phyloP scores from a whole-genome alignment of 1,284 basidiomycete genomes.

The Marasmius tenuissimus region DNA sequence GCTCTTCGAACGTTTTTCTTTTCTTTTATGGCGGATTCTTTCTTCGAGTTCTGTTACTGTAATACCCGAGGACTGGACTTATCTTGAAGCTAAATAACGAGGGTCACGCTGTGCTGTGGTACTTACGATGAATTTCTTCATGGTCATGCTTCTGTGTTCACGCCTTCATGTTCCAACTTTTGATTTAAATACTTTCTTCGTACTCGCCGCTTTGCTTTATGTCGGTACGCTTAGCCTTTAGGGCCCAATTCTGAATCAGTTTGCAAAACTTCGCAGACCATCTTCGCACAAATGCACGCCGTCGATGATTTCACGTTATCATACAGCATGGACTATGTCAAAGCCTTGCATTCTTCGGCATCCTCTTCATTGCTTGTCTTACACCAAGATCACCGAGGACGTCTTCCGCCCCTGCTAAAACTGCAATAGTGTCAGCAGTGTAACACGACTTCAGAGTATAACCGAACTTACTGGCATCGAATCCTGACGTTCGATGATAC shows the following conservation, averaged over 20 bases:
- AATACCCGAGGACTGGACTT: background rate
- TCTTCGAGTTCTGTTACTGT: background rate
- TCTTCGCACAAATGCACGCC: too few species aligned
- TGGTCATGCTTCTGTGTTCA: background rate
- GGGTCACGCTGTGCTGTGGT: background rate
- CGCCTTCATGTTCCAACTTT: background rate
- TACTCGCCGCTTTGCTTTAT: too few species aligned
- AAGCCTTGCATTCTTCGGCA: slow-evolving; percentile 53
- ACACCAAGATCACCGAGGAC: slow-evolving; percentile 66
- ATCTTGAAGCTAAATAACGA: background rate
- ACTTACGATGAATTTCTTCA: background rate
- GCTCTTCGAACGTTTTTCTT: background rate
- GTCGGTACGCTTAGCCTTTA: too few species aligned
- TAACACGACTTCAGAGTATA: background rate
- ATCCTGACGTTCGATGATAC: slow-evolving; percentile 52
- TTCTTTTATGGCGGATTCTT: background rate
- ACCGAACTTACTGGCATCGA: slow-evolving; percentile 48
- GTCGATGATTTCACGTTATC: too few species aligned
- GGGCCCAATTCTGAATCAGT: too few species aligned
- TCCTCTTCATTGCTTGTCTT: slow-evolving; percentile 67
- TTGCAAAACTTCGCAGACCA: too few species aligned
- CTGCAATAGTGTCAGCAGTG: slow-evolving; percentile 16
- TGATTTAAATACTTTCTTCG: too few species aligned
- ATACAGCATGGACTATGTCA: slow-evolving; percentile 18
- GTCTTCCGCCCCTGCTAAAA: slow-evolving; percentile 67